A percentile compares a stretch with the other conserved stretches of the same genome.
These are phyloP conservation scores for Tolypocladium album DNA, from an alignment of 2,329 filamentous ascomycete species.

Conservation along the genomic window DNA sequence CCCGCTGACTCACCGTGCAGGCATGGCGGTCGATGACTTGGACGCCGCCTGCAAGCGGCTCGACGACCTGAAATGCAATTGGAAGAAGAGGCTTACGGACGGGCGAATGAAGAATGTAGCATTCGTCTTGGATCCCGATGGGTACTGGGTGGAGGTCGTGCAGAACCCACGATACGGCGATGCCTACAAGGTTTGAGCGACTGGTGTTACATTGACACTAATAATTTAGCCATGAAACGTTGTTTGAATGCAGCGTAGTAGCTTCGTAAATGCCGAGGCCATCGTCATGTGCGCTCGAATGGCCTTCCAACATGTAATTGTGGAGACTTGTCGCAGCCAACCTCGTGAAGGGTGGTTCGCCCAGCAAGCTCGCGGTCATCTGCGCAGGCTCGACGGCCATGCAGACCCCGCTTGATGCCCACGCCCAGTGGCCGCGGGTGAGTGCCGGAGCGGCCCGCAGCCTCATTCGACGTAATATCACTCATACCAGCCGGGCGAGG, in stretches of 20 bases:
- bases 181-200: slow-evolving; percentile 20
- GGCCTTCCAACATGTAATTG: not conserved
- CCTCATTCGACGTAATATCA: no score
- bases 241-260: not conserved
- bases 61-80: slow-evolving; percentile 69
- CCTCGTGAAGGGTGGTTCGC: not conserved
- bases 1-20: slow-evolving; percentile 24
- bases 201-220: not conserved
- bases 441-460: no score
- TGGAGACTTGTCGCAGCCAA: not conserved
- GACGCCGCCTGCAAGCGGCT: slow-evolving; percentile 79
- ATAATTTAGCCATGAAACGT: not conserved
- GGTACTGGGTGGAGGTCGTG: slow-evolving; percentile 71
- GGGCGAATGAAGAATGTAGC: slow-evolving; percentile 90
- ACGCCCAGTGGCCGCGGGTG: no score
- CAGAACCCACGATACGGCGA: slow-evolving; percentile 63
- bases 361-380: no score
- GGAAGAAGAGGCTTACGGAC: slow-evolving; percentile 93
- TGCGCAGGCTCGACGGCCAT: no score
- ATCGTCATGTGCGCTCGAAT: not conserved
- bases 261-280: accelerated
- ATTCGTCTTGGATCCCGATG: slow-evolving; percentile 80
- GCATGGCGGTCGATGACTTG: slow-evolving; percentile 77
- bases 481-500: no score
- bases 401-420: no score